phyloP scores from a whole-genome alignment of 1,139 yeast genomes.

The Yamadazyma dushanensis region DNA sequence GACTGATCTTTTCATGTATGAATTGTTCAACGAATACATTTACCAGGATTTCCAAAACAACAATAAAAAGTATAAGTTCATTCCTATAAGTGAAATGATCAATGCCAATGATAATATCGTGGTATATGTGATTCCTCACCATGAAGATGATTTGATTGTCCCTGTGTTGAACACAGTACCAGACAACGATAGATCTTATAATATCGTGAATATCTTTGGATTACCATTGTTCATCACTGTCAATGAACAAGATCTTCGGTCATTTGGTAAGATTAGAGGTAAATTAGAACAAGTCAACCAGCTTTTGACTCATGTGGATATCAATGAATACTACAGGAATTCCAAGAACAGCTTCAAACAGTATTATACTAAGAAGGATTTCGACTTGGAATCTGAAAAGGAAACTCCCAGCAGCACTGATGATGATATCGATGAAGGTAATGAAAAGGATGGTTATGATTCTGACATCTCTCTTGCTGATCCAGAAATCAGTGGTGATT shows the following conservation, averaged over 20 bases:
- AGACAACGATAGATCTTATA: constrained; percentile 41
- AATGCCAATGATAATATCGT: constrained; percentile 62
- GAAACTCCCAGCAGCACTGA: no score
- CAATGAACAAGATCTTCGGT: constrained; percentile 44
- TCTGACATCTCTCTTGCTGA: constrained; percentile 54
- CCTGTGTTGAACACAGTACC: constrained; percentile 66
- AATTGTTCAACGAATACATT: constrained; percentile 68
- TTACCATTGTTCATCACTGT: constrained; percentile 73
- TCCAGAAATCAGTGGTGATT: constrained; percentile 50
- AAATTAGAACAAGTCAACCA: constrained; percentile 49
- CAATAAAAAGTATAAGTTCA: constrained; percentile 56
- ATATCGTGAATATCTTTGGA: constrained; percentile 52
- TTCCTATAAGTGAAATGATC: constrained; percentile 72
- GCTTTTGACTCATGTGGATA: constrained; percentile 26
- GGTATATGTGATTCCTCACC: constrained; percentile 65
- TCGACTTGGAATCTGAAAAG: constrained; percentile 19
- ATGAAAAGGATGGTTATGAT: constrained; percentile 32
- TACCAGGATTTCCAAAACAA: constrained; percentile 69
- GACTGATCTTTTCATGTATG: constrained; percentile 58
- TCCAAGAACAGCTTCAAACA: constrained; percentile 21
- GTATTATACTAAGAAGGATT: constrained; percentile 33
- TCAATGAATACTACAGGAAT: constrained; percentile 24
- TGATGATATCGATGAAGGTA: constrained; percentile 15
- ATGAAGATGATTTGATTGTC: constrained; percentile 50
- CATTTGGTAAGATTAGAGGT: constrained; percentile 53